These are phyloP conservation scores for Fusarium denticulatum DNA, from an alignment of 2,329 filamentous ascomycete genomes.

Conservation along the genomic window DNA sequence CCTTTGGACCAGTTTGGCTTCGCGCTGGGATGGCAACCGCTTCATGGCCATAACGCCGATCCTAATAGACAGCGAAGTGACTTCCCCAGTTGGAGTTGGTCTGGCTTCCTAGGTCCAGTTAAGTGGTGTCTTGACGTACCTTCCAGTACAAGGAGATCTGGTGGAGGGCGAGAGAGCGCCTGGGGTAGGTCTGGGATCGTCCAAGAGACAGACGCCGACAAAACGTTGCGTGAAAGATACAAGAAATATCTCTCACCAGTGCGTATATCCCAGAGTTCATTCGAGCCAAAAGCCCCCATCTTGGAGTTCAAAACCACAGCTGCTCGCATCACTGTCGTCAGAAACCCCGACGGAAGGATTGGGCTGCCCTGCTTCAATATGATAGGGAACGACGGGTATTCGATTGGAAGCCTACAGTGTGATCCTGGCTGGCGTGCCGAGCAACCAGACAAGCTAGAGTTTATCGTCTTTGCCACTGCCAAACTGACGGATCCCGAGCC, in stretches of 20 bases:
- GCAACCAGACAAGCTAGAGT: not conserved
- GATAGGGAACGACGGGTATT: accelerated
- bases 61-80: not conserved
- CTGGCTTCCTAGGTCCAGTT: not conserved
- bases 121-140: not conserved
- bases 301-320: not conserved
- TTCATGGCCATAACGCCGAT: not conserved
- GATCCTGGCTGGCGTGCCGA: not conserved
- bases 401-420: not conserved
- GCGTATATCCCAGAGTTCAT: accelerated
- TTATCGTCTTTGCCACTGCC: not conserved
- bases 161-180: not conserved
- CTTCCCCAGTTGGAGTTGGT: not conserved
- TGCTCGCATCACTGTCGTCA: not conserved
- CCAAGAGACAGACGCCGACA: not conserved
- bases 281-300: accelerated
- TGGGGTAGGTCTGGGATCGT: not conserved
- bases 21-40: not conserved
- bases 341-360: accelerated
- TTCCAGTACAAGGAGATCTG: not conserved
- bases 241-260: not conserved
- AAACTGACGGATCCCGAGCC: not conserved
- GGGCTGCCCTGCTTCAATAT: not conserved
- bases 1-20: not conserved
- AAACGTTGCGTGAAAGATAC: not conserved